These are phyloP conservation scores for Cutaneotrichosporon dermatis DNA, from an alignment of 1,284 basidiomycete species.

Conservation along the genomic window DNA sequence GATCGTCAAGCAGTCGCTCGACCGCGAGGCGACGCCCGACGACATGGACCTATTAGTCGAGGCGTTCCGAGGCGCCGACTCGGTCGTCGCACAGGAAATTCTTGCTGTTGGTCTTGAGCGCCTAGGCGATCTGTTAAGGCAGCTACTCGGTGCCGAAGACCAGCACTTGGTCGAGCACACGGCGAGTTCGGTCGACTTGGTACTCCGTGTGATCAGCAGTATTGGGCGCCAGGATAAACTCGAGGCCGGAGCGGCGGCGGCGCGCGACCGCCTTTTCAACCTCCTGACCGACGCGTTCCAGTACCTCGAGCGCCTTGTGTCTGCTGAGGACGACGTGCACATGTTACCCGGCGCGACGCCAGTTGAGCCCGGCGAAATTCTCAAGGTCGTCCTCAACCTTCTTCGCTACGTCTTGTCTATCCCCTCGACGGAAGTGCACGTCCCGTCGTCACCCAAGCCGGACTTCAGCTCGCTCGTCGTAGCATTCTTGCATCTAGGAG, in stretches of 20 bases:
- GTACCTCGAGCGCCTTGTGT: slow-evolving; percentile 32
- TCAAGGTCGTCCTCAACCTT: slow-evolving; percentile 30
- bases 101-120: slow-evolving; percentile 38
- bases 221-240: slow-evolving; percentile 16
- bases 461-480: slow-evolving; percentile 36
- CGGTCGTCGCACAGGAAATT: slow-evolving; percentile 39
- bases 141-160: slow-evolving; percentile 35
- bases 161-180: slow-evolving; percentile 26
- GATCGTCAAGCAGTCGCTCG: slow-evolving; percentile 34
- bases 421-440: slow-evolving; percentile 19
- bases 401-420: slow-evolving; percentile 35
- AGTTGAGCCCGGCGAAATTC: slow-evolving; percentile 27
- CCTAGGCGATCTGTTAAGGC: slow-evolving; percentile 30
- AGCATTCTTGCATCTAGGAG: slow-evolving; percentile 28
- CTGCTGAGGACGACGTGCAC: slow-evolving; percentile 25
- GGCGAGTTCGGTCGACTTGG: slow-evolving; percentile 30
- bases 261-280: slow-evolving; percentile 38
- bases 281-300: slow-evolving; percentile 36
- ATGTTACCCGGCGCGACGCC: slow-evolving; percentile 27
- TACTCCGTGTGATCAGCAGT: slow-evolving; percentile 36
- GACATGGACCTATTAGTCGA: slow-evolving; percentile 45
- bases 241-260: slow-evolving; percentile 13
- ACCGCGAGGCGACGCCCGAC: slow-evolving; percentile 37
- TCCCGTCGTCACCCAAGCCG: slow-evolving; percentile 29
- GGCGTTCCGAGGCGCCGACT: slow-evolving; percentile 42